Percentiles rank a stretch among this genome's conserved stretches.
phyloP scores from a whole-genome alignment of 2,329 filamentous ascomycete genomes.

The Neurospora sp. region DNA sequence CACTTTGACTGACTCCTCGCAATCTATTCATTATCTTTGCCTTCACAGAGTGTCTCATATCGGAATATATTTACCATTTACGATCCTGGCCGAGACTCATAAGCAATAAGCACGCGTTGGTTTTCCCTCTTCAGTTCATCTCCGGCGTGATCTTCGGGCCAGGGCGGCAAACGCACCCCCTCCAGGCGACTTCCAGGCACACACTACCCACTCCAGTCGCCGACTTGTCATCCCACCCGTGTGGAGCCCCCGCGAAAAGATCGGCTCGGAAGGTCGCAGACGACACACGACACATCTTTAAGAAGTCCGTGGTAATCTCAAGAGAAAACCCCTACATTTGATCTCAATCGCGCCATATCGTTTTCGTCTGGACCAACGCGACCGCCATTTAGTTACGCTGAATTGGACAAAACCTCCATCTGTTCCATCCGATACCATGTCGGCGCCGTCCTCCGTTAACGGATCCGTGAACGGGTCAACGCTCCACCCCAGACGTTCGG shows the following conservation, averaged over 20 bases:
- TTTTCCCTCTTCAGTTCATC: not conserved
- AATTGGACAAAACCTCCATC: not conserved
- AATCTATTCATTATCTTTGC: not conserved
- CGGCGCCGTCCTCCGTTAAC: not conserved
- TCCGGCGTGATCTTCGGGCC: not conserved
- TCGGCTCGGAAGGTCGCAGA: not conserved
- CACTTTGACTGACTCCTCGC: not conserved
- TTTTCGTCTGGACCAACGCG: not conserved
- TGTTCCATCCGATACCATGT: not conserved
- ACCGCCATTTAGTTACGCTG: not conserved
- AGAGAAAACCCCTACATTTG: not conserved
- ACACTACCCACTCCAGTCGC: not conserved
- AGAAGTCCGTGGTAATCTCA: not conserved
- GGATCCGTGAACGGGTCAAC: constrained; percentile 4
- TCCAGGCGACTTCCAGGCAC: not conserved
- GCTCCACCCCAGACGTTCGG: constrained; percentile 18
- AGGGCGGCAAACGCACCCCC: not conserved
- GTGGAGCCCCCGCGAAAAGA: not conserved
- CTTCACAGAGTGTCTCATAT: not conserved
- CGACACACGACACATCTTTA: not conserved
- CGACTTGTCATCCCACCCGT: not conserved
- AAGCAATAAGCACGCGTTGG: not conserved
- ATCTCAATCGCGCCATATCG: not conserved
- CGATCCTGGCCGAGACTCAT: not conserved
- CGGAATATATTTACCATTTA: not conserved